phyloP scores from a whole-genome alignment of 495 filamentous ascomycete genomes.

The Collariella sp. region DNA sequence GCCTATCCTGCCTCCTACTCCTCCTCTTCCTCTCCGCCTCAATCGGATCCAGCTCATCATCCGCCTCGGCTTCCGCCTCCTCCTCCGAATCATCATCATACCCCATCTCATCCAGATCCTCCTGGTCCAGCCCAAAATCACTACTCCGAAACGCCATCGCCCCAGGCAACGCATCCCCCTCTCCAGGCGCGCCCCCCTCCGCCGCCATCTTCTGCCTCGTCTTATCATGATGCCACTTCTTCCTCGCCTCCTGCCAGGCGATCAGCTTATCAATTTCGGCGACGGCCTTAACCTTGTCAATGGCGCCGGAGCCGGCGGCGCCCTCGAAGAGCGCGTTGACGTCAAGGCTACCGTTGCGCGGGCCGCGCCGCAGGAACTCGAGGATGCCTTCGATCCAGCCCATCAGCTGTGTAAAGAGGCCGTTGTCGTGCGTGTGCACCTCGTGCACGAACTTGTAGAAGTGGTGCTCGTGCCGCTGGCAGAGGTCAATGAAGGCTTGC shows the following conservation, averaged over 20 bases:
- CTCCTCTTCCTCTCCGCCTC: conserved; percentile 72
- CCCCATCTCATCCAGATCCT: conserved; percentile 76
- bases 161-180: conserved; percentile 35
- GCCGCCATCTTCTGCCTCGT: conserved; percentile 98
- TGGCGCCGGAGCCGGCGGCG: conserved; percentile 53
- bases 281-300: conserved; percentile 66
- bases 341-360: conserved; percentile 67
- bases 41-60: conserved; percentile 77
- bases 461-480: conserved; percentile 86
- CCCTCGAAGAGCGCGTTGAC: conserved; percentile 88
- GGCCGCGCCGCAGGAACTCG: conserved; percentile 82
- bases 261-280: conserved; percentile 77
- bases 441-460: conserved; percentile 99
- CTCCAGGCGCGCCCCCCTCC: conserved; percentile 45
- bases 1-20: conserved; percentile 62
- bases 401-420: conserved; percentile 92
- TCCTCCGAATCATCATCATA: conserved; percentile 64
- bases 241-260: conserved; percentile 86
- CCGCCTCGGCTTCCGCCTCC: conserved; percentile 61
- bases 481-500: conserved; percentile 97
- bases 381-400: conserved; percentile 96
- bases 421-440: conserved; percentile 96
- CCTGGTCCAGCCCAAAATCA: conserved; percentile 85
- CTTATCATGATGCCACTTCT: conserved; percentile 96
- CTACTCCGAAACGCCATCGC: conserved; percentile 51